Conservation (phyloP, 2,329 filamentous ascomycete genomes). For the Pseudopyrenochaeta lycopersici region DNA sequence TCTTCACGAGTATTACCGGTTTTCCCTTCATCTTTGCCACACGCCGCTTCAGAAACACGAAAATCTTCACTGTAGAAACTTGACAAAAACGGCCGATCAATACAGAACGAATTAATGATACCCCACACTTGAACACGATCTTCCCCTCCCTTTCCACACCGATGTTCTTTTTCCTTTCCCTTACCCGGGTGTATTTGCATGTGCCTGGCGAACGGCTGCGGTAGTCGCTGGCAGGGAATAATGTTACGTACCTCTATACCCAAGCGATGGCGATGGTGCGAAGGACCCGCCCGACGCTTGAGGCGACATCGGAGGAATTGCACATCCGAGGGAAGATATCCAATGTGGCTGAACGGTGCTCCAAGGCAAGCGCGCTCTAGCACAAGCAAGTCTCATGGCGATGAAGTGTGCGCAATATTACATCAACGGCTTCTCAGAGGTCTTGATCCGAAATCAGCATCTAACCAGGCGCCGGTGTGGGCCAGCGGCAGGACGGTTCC, state of each 20-base stretch:
- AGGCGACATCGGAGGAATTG: constrained; percentile 16
- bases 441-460: constrained; percentile 3
- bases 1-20: neutral
- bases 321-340: neutral
- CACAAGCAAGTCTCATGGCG: neutral
- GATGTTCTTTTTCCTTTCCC: neutral
- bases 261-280: constrained; percentile 22
- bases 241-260: constrained; percentile 14
- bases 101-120: constrained; percentile 31
- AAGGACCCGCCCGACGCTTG: constrained; percentile 1
- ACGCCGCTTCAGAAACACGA: neutral
- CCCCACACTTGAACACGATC: constrained; percentile 15
- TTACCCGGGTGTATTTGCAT: neutral
- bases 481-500: neutral
- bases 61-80: constrained; percentile 26
- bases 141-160: neutral
- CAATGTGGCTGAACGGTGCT: neutral
- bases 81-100: constrained; percentile 16
- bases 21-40: neutral
- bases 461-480: neutral
- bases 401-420: neutral
- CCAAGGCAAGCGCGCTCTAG: neutral
- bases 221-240: constrained; percentile 2
- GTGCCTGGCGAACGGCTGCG: neutral
- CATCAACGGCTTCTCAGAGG: constrained; percentile 1